Evolutionary conservation across 345 rosid species (phyloP).

Genomic region (Erysimum cheiranthoides): DNA sequence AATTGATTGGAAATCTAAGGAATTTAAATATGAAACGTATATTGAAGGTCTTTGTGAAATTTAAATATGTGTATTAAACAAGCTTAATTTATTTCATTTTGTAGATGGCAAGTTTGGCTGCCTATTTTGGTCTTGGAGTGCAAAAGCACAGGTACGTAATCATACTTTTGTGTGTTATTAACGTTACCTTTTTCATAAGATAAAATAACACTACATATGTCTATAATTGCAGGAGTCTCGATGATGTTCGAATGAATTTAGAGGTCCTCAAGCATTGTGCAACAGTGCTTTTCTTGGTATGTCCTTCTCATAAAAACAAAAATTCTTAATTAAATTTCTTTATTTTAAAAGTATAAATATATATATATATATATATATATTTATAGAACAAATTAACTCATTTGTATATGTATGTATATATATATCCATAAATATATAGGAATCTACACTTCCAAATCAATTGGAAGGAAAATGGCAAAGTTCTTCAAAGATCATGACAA

Average conservation of each 20-base stretch:
- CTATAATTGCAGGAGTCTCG: constrained; percentile 67
- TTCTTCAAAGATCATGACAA: constrained; percentile 57
- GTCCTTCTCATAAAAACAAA: background rate
- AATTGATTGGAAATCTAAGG: background rate
- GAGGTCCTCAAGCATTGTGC: constrained; percentile 92
- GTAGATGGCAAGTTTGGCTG: constrained; percentile 90
- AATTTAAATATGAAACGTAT: background rate
- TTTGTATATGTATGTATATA: background rate
- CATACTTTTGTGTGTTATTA: background rate
- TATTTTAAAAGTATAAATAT: too few species aligned
- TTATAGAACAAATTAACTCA: background rate
- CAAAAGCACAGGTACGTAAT: constrained; percentile 75
- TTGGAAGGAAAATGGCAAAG: constrained; percentile 58
- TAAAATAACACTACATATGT: constrained; percentile 2
- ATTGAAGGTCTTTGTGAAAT: background rate
- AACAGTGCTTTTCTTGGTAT: constrained; percentile 86
- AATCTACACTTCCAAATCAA: constrained; percentile 73
- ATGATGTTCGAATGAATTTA: constrained; percentile 88
- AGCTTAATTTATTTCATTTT: constrained; percentile 18
- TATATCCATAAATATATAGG: constrained; percentile 52
- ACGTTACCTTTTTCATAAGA: background rate
- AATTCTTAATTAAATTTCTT: too few species aligned
- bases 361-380: too few species aligned
- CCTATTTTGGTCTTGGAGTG: constrained; percentile 88
- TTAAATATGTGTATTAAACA: background rate